A percentile compares a stretch with the other conserved stretches of the same genome.
Conservation (phyloP, 495 filamentous ascomycete species). For the Aspergillus cavernicola region DNA sequence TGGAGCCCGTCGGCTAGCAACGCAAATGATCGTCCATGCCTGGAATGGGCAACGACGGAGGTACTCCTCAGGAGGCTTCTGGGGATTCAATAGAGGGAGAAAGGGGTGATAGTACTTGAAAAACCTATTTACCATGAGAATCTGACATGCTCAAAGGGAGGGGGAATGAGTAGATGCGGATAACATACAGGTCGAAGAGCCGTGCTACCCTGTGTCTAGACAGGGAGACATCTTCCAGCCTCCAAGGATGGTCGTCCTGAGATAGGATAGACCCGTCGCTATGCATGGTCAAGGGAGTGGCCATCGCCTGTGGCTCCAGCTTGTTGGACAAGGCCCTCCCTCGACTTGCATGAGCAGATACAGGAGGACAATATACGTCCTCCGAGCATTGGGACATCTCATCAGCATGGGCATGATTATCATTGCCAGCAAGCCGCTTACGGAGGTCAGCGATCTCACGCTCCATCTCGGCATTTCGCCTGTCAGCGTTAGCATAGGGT, state of each 20-base stretch:
- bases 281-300: constrained; percentile 38
- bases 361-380: constrained; percentile 33
- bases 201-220: constrained; percentile 36
- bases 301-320: constrained; percentile 33
- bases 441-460: constrained; percentile 47
- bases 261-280: constrained; percentile 41
- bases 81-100: constrained; percentile 72
- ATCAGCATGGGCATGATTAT: constrained; percentile 27
- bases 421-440: constrained; percentile 34
- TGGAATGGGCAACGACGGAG: constrained; percentile 70
- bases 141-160: not conserved
- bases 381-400: constrained; percentile 40
- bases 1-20: constrained; percentile 72
- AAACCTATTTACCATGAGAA: constrained; percentile 43
- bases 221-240: constrained; percentile 41
- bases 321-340: constrained; percentile 38
- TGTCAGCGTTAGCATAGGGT: constrained; percentile 18
- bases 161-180: not conserved
- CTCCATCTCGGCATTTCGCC: constrained; percentile 51
- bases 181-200: constrained; percentile 42
- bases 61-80: constrained; percentile 71
- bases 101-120: constrained; percentile 83
- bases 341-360: constrained; percentile 27
- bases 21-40: constrained; percentile 82
- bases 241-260: constrained; percentile 38